phyloP scores from a whole-genome alignment of 345 rosid species.

The Eucalyptus tenuipes region DNA sequence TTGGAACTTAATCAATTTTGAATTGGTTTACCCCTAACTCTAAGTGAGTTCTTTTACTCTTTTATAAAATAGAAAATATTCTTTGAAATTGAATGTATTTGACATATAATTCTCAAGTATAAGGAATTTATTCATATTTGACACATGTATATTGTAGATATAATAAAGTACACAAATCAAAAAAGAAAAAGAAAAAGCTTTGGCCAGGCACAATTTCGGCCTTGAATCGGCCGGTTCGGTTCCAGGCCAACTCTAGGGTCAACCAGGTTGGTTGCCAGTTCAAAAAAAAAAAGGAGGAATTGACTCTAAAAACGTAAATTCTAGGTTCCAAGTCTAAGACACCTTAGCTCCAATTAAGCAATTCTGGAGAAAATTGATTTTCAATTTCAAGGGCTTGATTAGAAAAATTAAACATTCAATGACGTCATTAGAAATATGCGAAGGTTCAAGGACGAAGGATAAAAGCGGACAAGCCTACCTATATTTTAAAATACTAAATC shows the following conservation, averaged over 20 bases:
- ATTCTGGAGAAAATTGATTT: background rate
- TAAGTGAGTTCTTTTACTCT: background rate
- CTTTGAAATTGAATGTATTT: background rate
- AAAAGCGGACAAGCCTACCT: background rate
- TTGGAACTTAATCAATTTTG: background rate
- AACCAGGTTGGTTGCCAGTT: background rate
- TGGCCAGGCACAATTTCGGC: background rate
- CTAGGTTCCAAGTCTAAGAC: background rate
- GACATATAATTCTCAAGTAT: background rate
- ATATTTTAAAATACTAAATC: background rate
- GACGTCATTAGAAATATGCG: background rate
- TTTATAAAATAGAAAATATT: background rate
- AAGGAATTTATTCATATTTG: background rate
- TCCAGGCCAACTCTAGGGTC: background rate
- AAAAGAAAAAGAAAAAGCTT: background rate
- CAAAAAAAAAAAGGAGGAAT: background rate
- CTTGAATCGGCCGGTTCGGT: fast-evolving
- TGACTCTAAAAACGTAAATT: background rate
- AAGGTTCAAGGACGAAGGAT: background rate
- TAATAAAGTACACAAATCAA: background rate
- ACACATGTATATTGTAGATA: background rate
- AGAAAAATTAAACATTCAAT: background rate
- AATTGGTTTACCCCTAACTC: background rate
- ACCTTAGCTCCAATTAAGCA: background rate
- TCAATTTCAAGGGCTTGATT: background rate